Conservation (phyloP, 2,329 filamentous ascomycete genomes). For the Trichoderma lentiforme region DNA sequence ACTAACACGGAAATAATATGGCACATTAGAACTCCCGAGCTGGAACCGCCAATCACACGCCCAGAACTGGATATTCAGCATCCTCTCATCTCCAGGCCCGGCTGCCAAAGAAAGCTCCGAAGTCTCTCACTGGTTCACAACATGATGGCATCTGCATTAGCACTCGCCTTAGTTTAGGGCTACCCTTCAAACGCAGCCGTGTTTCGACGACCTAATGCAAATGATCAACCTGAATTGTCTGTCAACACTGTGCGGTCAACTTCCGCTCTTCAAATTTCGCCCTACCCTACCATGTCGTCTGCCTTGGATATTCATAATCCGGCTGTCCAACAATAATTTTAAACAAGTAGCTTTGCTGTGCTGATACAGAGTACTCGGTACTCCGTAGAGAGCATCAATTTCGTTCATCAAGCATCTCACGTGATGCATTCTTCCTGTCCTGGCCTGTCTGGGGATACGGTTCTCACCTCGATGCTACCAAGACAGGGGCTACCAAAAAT, state of each 20-base stretch:
- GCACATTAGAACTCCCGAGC: not conserved
- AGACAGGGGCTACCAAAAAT: not conserved
- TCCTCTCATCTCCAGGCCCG: not conserved
- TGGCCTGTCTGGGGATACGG: not conserved
- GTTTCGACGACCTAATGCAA: not conserved
- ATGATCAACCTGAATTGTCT: not conserved
- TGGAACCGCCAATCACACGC: not conserved
- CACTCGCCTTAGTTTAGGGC: not conserved
- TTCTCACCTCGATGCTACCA: not conserved
- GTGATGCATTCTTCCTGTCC: not conserved
- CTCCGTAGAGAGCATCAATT: not conserved
- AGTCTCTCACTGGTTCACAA: not conserved
- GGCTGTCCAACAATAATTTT: not conserved
- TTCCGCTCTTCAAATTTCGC: not conserved
- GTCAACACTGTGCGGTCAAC: not conserved
- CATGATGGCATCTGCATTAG: not conserved
- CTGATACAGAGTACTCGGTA: not conserved
- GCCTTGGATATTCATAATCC: not conserved
- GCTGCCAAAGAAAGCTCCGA: not conserved
- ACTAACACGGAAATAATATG: not conserved
- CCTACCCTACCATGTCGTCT: not conserved
- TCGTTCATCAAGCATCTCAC: not conserved
- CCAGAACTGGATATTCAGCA: not conserved
- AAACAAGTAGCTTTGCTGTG: not conserved
- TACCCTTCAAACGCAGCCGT: not conserved